Evolutionary conservation across 768 basidiomycete genomes (phyloP).

Genomic region (Termitomyces sp.): DNA sequence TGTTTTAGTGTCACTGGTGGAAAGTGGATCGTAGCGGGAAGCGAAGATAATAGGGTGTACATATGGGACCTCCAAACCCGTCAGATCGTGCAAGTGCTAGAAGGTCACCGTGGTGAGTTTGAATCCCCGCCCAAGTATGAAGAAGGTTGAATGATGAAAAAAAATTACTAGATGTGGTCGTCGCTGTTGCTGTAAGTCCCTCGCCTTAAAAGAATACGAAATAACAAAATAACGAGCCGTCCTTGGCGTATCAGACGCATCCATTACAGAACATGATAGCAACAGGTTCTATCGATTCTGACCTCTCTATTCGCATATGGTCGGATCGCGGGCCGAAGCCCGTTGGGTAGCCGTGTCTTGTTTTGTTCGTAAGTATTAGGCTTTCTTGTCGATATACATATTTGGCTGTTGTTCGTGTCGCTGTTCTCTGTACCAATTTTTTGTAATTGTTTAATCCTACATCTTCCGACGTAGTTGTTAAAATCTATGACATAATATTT

Average conservation of each 20-base stretch:
- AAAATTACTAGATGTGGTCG: slow-evolving; percentile 54
- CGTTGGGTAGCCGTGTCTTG: background rate
- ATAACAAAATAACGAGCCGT: slow-evolving; percentile 5
- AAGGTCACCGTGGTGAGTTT: slow-evolving; percentile 63
- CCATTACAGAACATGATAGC: slow-evolving; percentile 84
- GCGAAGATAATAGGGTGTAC: slow-evolving; percentile 85
- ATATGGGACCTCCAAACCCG: slow-evolving; percentile 89
- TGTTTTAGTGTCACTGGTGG: slow-evolving; percentile 83
- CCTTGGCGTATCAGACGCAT: slow-evolving; percentile 53
- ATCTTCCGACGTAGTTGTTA: background rate
- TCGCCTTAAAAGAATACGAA: background rate
- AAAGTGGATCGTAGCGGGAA: slow-evolving; percentile 88
- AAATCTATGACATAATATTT: background rate
- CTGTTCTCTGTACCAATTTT: background rate
- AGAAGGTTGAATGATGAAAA: background rate
- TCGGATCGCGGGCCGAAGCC: slow-evolving; percentile 41
- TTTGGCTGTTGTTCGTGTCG: background rate
- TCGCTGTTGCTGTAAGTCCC: slow-evolving; percentile 65
- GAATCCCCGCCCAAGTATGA: background rate
- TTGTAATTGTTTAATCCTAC: slow-evolving; percentile 2
- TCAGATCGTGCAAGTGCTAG: slow-evolving; percentile 75
- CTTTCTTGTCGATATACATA: background rate
- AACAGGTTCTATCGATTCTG: slow-evolving; percentile 80
- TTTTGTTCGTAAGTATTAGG: background rate
- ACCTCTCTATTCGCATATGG: slow-evolving; percentile 83